Evolutionary conservation across 768 basidiomycete genomes (phyloP).

Genomic region (Tricholoma sp.): DNA sequence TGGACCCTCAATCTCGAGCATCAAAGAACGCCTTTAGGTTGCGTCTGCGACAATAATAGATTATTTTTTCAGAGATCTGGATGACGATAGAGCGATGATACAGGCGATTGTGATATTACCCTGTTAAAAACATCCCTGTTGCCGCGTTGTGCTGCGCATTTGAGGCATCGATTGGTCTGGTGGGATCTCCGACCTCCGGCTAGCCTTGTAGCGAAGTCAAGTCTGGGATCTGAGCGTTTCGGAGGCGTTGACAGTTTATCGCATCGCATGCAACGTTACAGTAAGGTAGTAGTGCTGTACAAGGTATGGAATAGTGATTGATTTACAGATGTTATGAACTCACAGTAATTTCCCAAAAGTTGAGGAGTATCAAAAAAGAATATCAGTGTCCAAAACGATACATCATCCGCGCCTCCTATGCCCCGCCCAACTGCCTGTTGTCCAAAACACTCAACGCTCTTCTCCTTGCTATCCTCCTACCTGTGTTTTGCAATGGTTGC

Average conservation of each 20-base stretch:
- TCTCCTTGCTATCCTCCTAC: conserved; percentile 6
- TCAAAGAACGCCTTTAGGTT: conserved; percentile 81
- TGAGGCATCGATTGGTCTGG: background rate
- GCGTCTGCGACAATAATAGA: conserved; percentile 54
- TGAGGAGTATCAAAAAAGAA: background rate
- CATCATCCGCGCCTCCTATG: conserved; percentile 10
- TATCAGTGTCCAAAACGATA: conserved; percentile 8
- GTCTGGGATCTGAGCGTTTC: too few species aligned
- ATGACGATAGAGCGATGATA: too few species aligned
- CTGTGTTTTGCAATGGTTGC: background rate
- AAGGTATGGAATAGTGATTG: background rate
- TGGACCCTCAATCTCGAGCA: conserved; percentile 61
- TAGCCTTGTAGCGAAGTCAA: too few species aligned
- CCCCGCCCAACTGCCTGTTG: conserved; percentile 2
- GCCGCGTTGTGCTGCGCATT: background rate
- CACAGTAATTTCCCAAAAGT: too few species aligned
- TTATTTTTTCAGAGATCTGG: background rate
- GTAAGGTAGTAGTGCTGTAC: too few species aligned
- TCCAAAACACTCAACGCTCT: conserved; percentile 15
- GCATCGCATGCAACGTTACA: too few species aligned
- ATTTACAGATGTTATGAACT: too few species aligned
- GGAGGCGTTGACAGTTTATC: too few species aligned
- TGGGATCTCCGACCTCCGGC: background rate
- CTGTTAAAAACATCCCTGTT: too few species aligned
- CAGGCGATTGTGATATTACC: too few species aligned